A percentile compares a stretch with the other conserved stretches of the same genome.
Evolutionary conservation across 805 yeast species (phyloP).

Genomic region (Kuraishia ogatae): DNA sequence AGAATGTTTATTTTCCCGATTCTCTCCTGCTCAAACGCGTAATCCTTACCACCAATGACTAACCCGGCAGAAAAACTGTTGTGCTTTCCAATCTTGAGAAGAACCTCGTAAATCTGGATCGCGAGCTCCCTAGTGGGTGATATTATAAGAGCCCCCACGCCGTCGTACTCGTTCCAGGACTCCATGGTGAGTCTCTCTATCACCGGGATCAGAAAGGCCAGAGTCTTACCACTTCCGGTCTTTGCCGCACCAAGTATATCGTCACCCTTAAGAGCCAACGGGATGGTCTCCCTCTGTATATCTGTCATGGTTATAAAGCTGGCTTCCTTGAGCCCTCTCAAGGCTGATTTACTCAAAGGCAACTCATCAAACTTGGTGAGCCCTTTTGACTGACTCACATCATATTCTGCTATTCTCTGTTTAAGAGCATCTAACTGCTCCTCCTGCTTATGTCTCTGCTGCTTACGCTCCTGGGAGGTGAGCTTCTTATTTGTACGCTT

Average conservation of each 20-base stretch:
- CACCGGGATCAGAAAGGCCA: constrained; percentile 79
- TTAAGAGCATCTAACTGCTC: constrained; percentile 35
- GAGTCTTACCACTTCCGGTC: constrained; percentile 87
- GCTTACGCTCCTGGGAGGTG: constrained; percentile 20
- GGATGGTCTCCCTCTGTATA: constrained; percentile 75
- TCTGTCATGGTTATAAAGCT: constrained; percentile 77
- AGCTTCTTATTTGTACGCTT: constrained; percentile 16
- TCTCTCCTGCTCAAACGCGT: constrained; percentile 72
- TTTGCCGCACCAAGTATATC: constrained; percentile 85
- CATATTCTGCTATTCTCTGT: constrained; percentile 44
- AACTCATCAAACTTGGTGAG: constrained; percentile 59
- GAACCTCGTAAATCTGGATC: constrained; percentile 81
- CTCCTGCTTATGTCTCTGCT: constrained; percentile 19
- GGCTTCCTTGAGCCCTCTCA: constrained; percentile 69
- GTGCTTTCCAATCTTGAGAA: constrained; percentile 70
- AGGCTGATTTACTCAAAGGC: constrained; percentile 61
- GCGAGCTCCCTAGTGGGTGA: constrained; percentile 92
- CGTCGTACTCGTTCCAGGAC: constrained; percentile 76
- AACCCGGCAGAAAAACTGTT: constrained; percentile 80
- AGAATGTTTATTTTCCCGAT: constrained; percentile 71
- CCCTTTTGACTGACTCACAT: constrained; percentile 25
- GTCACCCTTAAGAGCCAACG: constrained; percentile 63
- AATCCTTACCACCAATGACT: constrained; percentile 91
- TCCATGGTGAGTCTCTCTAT: constrained; percentile 61
- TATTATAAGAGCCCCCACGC: constrained; percentile 82